phyloP scores from a whole-genome alignment of 75 land plant species.

The Sequoia sempervirens region DNA sequence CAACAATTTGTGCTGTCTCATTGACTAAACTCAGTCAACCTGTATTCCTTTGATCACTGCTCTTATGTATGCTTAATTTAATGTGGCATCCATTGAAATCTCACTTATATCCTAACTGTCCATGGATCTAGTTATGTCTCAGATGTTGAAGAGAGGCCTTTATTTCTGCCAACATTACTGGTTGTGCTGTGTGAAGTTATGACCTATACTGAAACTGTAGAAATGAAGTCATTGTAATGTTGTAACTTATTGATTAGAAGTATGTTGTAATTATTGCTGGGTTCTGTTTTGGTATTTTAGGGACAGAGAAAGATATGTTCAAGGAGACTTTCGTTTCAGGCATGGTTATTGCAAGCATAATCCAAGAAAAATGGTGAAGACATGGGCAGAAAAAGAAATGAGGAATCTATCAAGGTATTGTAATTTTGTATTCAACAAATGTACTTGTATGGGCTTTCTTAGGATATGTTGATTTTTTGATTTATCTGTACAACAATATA shows the following conservation, averaged over 20 bases:
- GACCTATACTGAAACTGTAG: not conserved
- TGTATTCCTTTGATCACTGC: too few relatives aligned
- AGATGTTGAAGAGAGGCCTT: not conserved
- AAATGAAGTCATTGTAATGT: not conserved
- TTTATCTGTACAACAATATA: not conserved
- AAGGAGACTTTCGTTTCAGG: conserved; percentile 96
- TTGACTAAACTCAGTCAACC: too few relatives aligned
- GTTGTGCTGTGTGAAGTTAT: not conserved
- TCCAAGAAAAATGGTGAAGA: conserved; percentile 96
- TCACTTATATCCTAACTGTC: not conserved
- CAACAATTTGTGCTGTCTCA: not conserved
- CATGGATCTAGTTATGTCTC: not conserved
- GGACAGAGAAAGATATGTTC: conserved; percentile 94
- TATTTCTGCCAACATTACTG: not conserved
- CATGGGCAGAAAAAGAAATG: conserved; percentile 99
- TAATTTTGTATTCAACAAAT: not conserved
- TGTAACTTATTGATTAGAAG: not conserved
- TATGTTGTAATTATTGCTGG: not conserved
- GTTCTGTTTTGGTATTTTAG: conserved; percentile 25
- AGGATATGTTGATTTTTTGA: not conserved
- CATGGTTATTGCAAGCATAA: conserved; percentile 92
- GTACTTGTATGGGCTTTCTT: not conserved
- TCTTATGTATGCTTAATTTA: too few relatives aligned
- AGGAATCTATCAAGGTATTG: conserved; percentile 79
- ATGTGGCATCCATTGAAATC: too few relatives aligned